Evolutionary conservation across 129 eudicot genomes (phyloP), one percentile per base, ranked within the genome.

Genomic region (Pittosporum tobira): DNA sequence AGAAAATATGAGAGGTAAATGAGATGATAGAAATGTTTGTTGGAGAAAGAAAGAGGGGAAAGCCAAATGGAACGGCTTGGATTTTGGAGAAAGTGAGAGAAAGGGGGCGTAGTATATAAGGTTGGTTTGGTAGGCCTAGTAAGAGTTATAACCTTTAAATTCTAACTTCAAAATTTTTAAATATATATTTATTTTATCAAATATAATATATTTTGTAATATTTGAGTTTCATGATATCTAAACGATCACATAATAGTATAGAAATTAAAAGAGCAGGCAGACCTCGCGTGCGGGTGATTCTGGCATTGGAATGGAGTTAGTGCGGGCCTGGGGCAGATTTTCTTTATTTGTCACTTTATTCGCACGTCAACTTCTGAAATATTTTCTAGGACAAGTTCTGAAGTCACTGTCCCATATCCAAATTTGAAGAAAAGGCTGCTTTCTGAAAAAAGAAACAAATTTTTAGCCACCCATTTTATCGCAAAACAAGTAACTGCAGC

Each of bases 61-160:
- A 75, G 73, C 77, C 77, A 51, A 65, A 65, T 65, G 57, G 45
- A 27, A 52, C 69, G 60, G 78, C 73, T 66, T 52, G 49, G 67
- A 34, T 66, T 42, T 59, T 59, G 78, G 77, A 43, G 15, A 18
- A 34, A 50, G 47, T 31, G 44, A 51, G 56, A 1, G 25, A 0
- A 16, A 51, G 5, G 36, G 20, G 22, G n/a, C n/a, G 26, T 14
- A 51, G 20, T 26, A 2, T 25, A 24, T 51, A 13, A 8, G 7
- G 31, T 18, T 9, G 57, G 57, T 3, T 22, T 1, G 46, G 46
- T n/a, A n/a, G n/a, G n/a, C n/a, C n/a, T n/a, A n/a, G n/a, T n/a
- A n/a, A n/a, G n/a, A n/a, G n/a, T n/a, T n/a, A n/a, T n/a, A n/a
- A n/a, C n/a, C n/a, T n/a, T n/a, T n/a, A n/a, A n/a, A n/a, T n/a